Evolutionary conservation across 352 stramenopile genomes (phyloP).

Genomic region (Phytophthora pini): DNA sequence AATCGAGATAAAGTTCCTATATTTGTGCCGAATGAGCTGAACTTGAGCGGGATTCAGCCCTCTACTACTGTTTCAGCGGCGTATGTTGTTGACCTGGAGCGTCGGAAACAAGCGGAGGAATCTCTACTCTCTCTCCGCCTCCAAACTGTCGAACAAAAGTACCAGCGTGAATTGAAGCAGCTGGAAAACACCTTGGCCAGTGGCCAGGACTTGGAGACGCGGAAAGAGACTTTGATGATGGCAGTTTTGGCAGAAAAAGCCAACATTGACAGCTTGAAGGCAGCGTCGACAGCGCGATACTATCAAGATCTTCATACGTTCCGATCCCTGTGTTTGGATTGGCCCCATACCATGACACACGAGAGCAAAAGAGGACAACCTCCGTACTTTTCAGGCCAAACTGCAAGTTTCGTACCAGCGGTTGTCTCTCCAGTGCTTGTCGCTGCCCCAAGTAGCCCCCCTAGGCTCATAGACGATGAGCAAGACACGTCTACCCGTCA

Average conservation of each 20-base stretch:
- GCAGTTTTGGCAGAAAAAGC: conserved; percentile 57
- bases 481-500: neutral
- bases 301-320: conserved; percentile 72
- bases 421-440: neutral
- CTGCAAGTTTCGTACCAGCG: neutral
- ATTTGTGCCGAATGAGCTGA: neutral
- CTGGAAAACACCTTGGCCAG: conserved; percentile 20
- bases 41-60: neutral
- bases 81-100: conserved; percentile 55
- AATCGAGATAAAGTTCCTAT: neutral
- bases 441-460: neutral
- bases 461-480: neutral
- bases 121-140: conserved; percentile 57
- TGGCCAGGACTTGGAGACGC: conserved; percentile 25
- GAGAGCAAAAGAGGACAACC: neutral
- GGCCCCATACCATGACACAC: conserved; percentile 3
- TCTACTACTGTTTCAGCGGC: conserved; percentile 25
- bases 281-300: conserved; percentile 60
- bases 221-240: conserved; percentile 50
- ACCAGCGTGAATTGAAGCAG: conserved; percentile 35
- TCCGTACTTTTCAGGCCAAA: neutral
- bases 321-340: conserved; percentile 41
- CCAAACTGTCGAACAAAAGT: conserved; percentile 46
- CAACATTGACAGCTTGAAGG: conserved; percentile 60
- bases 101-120: conserved; percentile 57